These are phyloP conservation scores for Bassia scoparia DNA, from an alignment of 148 eudicot species.

Conservation along the genomic window DNA sequence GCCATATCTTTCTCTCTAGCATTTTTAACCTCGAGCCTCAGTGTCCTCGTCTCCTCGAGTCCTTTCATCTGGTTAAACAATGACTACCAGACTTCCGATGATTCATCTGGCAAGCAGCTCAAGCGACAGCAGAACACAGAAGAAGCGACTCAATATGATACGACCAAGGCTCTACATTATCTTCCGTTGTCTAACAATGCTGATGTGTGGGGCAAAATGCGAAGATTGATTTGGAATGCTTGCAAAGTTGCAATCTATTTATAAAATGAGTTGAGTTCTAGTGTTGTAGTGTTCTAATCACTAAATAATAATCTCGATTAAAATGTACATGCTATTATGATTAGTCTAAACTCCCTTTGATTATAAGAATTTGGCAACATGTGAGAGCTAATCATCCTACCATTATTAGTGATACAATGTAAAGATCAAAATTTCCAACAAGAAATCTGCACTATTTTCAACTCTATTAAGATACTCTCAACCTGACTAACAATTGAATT, in stretches of 20 bases:
- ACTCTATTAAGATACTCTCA: not conserved
- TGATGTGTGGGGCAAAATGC: constrained; percentile 19
- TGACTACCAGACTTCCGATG: not conserved
- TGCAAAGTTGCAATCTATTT: too few species aligned
- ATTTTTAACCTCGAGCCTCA: too few species aligned
- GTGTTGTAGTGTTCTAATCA: not conserved
- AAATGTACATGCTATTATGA: not conserved
- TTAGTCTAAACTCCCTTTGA: not conserved
- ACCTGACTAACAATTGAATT: not conserved
- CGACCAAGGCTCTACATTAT: constrained; percentile 27
- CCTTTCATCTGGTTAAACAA: not conserved
- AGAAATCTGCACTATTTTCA: not conserved
- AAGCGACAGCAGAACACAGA: not conserved
- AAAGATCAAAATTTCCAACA: too few species aligned
- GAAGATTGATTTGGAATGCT: not conserved
- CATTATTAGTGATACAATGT: not conserved
- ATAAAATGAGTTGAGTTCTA: not conserved
- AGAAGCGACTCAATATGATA: constrained; percentile 19
- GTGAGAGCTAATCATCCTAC: not conserved
- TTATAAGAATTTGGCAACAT: not conserved
- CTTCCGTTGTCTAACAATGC: constrained; percentile 19
- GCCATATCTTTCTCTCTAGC: too few species aligned
- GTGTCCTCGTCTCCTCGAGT: too few species aligned
- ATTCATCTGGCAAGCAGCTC: constrained; percentile 5
- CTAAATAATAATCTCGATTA: not conserved